A percentile compares a stretch with the other conserved stretches of the same genome.
Evolutionary conservation across 768 basidiomycete species (phyloP).

Genomic region (Pisolithus microcarpus): DNA sequence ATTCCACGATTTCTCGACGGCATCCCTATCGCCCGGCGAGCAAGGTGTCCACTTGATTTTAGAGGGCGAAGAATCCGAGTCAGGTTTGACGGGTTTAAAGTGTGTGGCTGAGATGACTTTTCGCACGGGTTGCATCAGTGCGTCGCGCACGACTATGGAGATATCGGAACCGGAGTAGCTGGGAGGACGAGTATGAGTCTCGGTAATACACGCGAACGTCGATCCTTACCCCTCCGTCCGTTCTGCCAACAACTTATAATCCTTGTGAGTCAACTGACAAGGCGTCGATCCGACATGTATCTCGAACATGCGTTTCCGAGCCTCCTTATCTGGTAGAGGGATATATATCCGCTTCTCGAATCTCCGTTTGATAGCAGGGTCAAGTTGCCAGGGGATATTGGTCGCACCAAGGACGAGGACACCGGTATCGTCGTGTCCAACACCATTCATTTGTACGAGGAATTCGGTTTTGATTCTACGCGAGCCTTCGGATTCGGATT

Average conservation of each 20-base stretch:
- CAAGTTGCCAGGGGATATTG: slow-evolving; percentile 97
- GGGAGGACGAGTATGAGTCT: background rate
- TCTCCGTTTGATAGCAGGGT: slow-evolving; percentile 96
- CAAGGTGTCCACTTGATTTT: slow-evolving; percentile 84
- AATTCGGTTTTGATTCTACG: slow-evolving; percentile 97
- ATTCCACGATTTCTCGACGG: slow-evolving; percentile 84
- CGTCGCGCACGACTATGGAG: slow-evolving; percentile 88
- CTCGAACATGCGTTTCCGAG: slow-evolving; percentile 92
- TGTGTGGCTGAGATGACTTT: slow-evolving; percentile 95
- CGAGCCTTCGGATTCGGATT: slow-evolving; percentile 97
- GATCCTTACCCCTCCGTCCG: slow-evolving; percentile 69
- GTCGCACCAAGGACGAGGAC: slow-evolving; percentile 96
- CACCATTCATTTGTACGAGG: slow-evolving; percentile 97
- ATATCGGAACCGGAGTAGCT: slow-evolving; percentile 94
- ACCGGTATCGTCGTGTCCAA: slow-evolving; percentile 95
- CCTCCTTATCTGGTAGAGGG: slow-evolving; percentile 89
- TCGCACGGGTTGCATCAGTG: slow-evolving; percentile 96
- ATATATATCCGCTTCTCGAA: slow-evolving; percentile 99
- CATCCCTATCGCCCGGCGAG: slow-evolving; percentile 84
- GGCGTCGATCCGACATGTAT: slow-evolving; percentile 93
- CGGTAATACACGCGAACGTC: background rate
- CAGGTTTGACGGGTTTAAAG: slow-evolving; percentile 57
- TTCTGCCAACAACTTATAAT: slow-evolving; percentile 76
- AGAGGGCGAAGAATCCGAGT: slow-evolving; percentile 12
- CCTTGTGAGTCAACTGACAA: slow-evolving; percentile 71